phyloP scores from a whole-genome alignment of 108 stramenopile genomes.

The Bacterosira constricta region DNA sequence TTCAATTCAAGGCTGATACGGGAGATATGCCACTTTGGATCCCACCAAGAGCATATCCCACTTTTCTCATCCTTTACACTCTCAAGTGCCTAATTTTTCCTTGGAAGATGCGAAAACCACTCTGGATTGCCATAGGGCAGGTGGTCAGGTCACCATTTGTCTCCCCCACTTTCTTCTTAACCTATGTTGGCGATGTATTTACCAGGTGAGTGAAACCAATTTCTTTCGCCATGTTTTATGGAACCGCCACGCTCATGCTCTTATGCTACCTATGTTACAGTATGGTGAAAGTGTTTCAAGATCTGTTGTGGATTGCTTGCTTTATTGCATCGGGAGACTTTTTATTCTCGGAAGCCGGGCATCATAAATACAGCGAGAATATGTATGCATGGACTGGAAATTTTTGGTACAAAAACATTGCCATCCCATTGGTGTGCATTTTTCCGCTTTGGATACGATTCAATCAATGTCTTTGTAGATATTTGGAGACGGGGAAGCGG shows the following conservation, averaged over 20 bases:
- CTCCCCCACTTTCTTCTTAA: conserved; percentile 84
- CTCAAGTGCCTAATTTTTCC: conserved; percentile 78
- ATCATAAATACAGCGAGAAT: conserved; percentile 5
- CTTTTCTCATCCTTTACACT: conserved; percentile 76
- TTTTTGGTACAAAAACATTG: conserved; percentile 74
- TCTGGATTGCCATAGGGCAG: conserved; percentile 80
- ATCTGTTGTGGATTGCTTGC: conserved; percentile 85
- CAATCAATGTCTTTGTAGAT: conserved; percentile 91
- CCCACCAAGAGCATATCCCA: conserved; percentile 83
- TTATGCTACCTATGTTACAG: conserved; percentile 51
- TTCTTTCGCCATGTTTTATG: not conserved
- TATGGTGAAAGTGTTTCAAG: conserved; percentile 94
- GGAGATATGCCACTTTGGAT: conserved; percentile 72
- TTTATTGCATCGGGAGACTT: conserved; percentile 89
- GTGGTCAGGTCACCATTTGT: conserved; percentile 77
- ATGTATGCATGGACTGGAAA: conserved; percentile 52
- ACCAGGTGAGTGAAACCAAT: conserved; percentile 42
- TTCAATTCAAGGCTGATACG: conserved; percentile 50
- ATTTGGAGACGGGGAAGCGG: conserved; percentile 80
- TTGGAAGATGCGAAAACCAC: conserved; percentile 63
- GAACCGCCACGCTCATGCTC: conserved; percentile 15
- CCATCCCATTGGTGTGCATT: conserved; percentile 81
- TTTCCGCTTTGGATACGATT: conserved; percentile 89
- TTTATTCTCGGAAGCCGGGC: conserved; percentile 49
- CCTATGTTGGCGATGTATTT: conserved; percentile 88